Evolutionary conservation across 305 asterid species (phyloP).

Genomic region (Coffea humblotiana): DNA sequence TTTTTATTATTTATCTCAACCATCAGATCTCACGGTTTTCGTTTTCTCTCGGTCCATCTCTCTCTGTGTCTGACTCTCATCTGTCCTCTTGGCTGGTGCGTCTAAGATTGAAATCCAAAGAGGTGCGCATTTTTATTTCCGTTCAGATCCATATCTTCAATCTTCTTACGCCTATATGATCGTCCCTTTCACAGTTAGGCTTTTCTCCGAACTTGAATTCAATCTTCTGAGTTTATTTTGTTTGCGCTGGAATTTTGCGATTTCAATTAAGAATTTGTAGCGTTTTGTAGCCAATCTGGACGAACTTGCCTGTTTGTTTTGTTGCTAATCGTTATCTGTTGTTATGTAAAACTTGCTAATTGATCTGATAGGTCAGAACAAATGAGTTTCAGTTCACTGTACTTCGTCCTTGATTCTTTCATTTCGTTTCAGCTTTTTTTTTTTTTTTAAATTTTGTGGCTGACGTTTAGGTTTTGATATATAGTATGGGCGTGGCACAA

Average conservation of each 20-base stretch:
- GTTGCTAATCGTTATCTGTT: no score
- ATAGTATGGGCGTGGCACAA: conserved; percentile 60
- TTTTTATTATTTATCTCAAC: conserved; percentile 7
- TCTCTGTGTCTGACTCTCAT: neutral
- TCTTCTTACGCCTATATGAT: neutral
- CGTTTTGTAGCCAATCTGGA: neutral
- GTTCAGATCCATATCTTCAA: conserved; percentile 1
- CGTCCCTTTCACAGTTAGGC: neutral
- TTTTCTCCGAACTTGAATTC: neutral
- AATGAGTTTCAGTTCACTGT: neutral
- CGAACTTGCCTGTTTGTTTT: neutral
- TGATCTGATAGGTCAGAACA: neutral
- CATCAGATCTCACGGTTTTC: conserved; percentile 25
- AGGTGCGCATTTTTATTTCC: conserved; percentile 22
- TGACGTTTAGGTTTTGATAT: conserved; percentile 9
- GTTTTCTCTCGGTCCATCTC: conserved; percentile 29
- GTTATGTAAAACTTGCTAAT: neutral
- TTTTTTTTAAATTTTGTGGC: neutral
- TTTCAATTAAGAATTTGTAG: neutral
- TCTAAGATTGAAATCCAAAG: conserved; percentile 14
- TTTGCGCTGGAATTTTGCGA: neutral
- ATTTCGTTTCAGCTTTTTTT: neutral
- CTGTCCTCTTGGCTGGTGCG: conserved; percentile 8
- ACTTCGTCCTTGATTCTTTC: neutral
- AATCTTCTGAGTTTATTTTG: neutral